Percentiles rank a stretch among this genome's conserved stretches.
Conservation (phyloP, 2,329 filamentous ascomycete species). For the Claviceps spartinae region DNA sequence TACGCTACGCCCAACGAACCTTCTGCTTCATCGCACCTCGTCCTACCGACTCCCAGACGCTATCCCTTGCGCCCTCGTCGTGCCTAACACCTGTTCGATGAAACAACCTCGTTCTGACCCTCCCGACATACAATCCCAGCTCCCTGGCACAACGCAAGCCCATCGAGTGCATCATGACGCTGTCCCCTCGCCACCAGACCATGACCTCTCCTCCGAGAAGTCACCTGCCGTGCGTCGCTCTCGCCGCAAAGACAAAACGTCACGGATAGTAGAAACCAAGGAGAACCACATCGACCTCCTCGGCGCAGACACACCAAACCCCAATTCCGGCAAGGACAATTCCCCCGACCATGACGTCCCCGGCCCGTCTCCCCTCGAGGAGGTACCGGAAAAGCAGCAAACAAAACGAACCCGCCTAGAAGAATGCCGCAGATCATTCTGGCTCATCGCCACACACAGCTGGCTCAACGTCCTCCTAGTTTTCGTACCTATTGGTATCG, state of each 20-base stretch:
- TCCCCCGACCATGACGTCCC: constrained; percentile 7
- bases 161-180: constrained; percentile 33
- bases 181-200: constrained; percentile 9
- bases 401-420: constrained; percentile 29
- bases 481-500: constrained; percentile 68
- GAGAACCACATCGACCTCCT: constrained; percentile 5
- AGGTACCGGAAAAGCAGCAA: constrained; percentile 3
- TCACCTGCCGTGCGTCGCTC: too few relatives aligned
- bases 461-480: constrained; percentile 67
- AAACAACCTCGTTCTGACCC: constrained; percentile 43
- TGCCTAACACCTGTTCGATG: constrained; percentile 38
- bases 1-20: too few relatives aligned
- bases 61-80: constrained; percentile 2
- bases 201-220: constrained; percentile 3
- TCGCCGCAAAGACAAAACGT: constrained; percentile 1
- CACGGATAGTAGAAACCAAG: constrained; percentile 34
- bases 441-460: constrained; percentile 53
- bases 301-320: constrained; percentile 14
- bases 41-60: neutral
- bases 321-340: constrained; percentile 12
- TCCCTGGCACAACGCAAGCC: constrained; percentile 42
- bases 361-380: constrained; percentile 7
- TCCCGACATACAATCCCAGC: constrained; percentile 41
- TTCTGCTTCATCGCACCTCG: neutral
- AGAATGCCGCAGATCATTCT: constrained; percentile 35